Evolutionary conservation across 768 basidiomycete genomes (phyloP).

Genomic region (Rhodotorula kratochvilovae): DNA sequence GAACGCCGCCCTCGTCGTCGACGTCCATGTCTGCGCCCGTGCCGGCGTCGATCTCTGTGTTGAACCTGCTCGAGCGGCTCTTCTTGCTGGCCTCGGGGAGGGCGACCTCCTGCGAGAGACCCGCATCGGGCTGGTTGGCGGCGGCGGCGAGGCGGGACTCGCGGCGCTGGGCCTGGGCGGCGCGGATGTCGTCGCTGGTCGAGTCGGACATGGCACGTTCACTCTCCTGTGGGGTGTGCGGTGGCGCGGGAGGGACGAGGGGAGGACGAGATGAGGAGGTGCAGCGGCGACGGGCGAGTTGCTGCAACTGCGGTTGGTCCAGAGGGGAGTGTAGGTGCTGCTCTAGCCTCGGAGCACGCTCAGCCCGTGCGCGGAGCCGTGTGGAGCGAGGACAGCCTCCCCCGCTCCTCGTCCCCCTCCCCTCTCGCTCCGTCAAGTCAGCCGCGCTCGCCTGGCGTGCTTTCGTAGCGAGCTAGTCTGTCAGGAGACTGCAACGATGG

Average conservation of each 20-base stretch:
- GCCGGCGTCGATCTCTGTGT: slow-evolving; percentile 4
- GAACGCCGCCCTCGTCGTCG: slow-evolving; percentile 6
- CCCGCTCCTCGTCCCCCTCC: too few species aligned
- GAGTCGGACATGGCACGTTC: slow-evolving; percentile 21
- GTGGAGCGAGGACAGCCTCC: too few species aligned
- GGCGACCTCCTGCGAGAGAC: slow-evolving; percentile 9
- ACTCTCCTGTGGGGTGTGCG: background rate
- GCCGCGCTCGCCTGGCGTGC: too few species aligned
- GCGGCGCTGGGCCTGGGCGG: slow-evolving; percentile 23
- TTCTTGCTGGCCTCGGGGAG: background rate
- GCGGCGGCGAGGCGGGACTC: slow-evolving; percentile 44
- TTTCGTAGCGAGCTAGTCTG: too few species aligned
- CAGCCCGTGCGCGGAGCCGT: too few species aligned
- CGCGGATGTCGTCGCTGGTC: slow-evolving; percentile 34
- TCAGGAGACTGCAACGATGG: too few species aligned
- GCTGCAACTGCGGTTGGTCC: too few species aligned
- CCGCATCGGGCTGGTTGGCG: slow-evolving; percentile 15
- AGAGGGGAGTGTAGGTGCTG: too few species aligned
- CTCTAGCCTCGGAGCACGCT: too few species aligned
- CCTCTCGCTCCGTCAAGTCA: too few species aligned
- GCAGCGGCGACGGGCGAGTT: too few species aligned
- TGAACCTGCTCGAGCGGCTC: slow-evolving; percentile 8
- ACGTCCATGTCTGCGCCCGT: background rate
- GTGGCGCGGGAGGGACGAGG: background rate
- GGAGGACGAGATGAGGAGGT: too few species aligned